These are phyloP conservation scores for Colletotrichum somersetense DNA, from an alignment of 2,329 filamentous ascomycete genomes.

Conservation along the genomic window DNA sequence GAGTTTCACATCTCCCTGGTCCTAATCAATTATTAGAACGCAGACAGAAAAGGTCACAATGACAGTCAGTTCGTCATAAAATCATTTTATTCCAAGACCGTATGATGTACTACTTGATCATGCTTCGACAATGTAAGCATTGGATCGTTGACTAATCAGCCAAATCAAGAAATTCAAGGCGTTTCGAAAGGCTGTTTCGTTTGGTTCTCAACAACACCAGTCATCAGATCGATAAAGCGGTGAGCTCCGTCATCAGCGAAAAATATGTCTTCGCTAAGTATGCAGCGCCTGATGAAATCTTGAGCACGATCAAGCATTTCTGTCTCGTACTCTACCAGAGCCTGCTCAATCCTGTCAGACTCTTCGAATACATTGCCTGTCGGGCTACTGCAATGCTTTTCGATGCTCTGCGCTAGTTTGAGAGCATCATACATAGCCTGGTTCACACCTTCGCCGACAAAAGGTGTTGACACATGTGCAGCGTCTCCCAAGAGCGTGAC, in stretches of 20 bases:
- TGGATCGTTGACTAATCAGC: neutral
- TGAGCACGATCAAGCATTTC: constrained; percentile 21
- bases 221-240: neutral
- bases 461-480: constrained; percentile 27
- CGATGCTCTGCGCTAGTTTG: constrained; percentile 18
- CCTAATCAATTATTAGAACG: too few relatives aligned
- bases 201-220: neutral
- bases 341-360: neutral
- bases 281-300: constrained; percentile 8
- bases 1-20: neutral
- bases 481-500: constrained; percentile 26
- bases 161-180: too few relatives aligned
- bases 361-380: neutral
- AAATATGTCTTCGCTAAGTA: constrained; percentile 12
- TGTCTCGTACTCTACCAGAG: constrained; percentile 20
- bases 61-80: too few relatives aligned
- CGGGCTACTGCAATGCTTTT: neutral
- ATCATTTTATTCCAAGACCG: too few relatives aligned
- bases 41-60: too few relatives aligned
- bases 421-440: constrained; percentile 28
- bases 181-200: neutral
- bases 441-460: constrained; percentile 31
- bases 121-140: too few relatives aligned
- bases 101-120: too few relatives aligned
- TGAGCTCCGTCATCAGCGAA: constrained; percentile 12